Percentiles rank a stretch among this genome's conserved stretches.
Evolutionary conservation across 2,329 filamentous ascomycete genomes (phyloP).

Genomic region (Fusarium illudens): DNA sequence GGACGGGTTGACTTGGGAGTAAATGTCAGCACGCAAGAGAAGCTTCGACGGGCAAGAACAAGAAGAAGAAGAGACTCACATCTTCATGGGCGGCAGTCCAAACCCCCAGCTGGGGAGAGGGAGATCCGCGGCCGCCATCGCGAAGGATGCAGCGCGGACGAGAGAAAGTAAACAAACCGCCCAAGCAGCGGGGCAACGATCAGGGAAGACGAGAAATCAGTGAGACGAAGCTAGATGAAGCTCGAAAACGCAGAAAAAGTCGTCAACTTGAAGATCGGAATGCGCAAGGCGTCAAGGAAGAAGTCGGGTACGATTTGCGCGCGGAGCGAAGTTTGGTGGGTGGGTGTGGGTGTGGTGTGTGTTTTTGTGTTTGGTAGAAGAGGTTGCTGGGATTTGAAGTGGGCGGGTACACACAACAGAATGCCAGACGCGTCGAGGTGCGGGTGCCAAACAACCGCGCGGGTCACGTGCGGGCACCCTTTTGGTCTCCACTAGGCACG

Average conservation of each 20-base stretch:
- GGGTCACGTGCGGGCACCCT: conserved; percentile 9
- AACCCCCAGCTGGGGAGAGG: conserved; percentile 38
- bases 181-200: conserved; percentile 31
- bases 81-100: conserved; percentile 31
- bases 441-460: conserved; percentile 10
- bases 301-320: not conserved
- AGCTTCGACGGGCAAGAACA: not conserved
- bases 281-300: conserved; percentile 9
- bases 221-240: conserved; percentile 17
- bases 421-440: conserved; percentile 8
- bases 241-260: conserved; percentile 3
- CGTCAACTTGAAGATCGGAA: not conserved
- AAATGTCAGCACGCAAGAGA: conserved; percentile 24
- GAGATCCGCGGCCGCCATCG: conserved; percentile 36
- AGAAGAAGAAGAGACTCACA: conserved; percentile 21
- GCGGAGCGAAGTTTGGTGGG: not conserved
- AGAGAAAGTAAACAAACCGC: conserved; percentile 43
- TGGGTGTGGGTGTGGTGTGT: conserved; percentile 13
- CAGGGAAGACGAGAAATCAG: not conserved
- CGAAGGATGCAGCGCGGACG: conserved; percentile 35
- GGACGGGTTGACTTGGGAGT: conserved; percentile 33
- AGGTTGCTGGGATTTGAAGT: conserved; percentile 18
- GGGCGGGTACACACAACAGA: conserved; percentile 18
- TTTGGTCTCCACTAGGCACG: conserved; percentile 9
- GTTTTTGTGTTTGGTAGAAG: conserved; percentile 20